A percentile compares a stretch with the other conserved stretches of the same genome.
Conservation (phyloP, 371 early-diverging fungal species). For the Umbelopsis sp. region DNA sequence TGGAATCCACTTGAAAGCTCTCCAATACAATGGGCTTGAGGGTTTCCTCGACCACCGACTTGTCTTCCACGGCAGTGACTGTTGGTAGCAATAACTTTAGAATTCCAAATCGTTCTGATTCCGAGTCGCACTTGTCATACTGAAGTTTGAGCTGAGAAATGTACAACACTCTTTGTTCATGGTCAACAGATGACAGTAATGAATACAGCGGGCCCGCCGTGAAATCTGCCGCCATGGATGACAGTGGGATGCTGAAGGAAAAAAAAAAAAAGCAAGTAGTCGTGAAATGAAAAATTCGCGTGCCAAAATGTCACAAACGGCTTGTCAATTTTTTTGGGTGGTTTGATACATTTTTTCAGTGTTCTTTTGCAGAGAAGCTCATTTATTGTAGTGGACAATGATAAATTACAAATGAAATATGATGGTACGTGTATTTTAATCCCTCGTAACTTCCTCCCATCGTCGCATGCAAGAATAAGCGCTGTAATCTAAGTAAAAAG, state of each 20-base stretch:
- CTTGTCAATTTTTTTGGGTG: not conserved
- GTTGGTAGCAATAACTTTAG: constrained; percentile 47
- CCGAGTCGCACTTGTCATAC: constrained; percentile 19
- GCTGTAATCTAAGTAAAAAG: constrained; percentile 26
- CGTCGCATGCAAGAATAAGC: constrained; percentile 37
- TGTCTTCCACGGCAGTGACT: constrained; percentile 37
- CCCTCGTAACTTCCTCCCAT: constrained; percentile 24
- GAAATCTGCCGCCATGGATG: constrained; percentile 10
- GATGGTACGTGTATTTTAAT: constrained; percentile 1
- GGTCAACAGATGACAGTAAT: constrained; percentile 5
- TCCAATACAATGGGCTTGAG: constrained; percentile 34
- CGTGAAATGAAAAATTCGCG: too few relatives aligned
- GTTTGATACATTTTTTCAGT: not conserved
- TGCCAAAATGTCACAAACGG: not conserved
- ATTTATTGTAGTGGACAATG: not conserved
- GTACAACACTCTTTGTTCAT: not conserved
- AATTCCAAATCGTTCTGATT: constrained; percentile 45
- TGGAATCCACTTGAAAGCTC: constrained; percentile 41
- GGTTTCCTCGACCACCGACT: constrained; percentile 26
- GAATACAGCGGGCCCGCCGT: constrained; percentile 12
- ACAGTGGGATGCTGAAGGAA: not conserved
- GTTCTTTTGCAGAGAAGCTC: not conserved
- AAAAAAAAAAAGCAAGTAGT: too few relatives aligned
- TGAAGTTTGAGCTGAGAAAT: constrained; percentile 3
- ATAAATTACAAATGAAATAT: constrained; percentile 5